A percentile compares a stretch with the other conserved stretches of the same genome.
Evolutionary conservation across 2,329 filamentous ascomycete species (phyloP).

Genomic region (Ceratocystis smalleyi): DNA sequence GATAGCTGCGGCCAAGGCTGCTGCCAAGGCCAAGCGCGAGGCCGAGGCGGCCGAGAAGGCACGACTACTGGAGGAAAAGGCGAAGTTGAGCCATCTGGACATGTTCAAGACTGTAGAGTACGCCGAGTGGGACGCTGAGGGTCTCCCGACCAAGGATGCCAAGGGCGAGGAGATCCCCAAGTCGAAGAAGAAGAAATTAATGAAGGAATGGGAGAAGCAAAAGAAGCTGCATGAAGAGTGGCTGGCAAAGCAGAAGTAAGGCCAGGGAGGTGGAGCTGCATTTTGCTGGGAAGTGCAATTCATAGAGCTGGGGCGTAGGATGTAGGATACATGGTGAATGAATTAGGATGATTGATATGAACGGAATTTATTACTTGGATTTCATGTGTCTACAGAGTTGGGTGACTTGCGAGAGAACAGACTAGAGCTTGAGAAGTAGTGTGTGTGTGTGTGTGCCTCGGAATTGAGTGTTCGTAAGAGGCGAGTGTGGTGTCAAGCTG

Average conservation of each 20-base stretch:
- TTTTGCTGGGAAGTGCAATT: not conserved
- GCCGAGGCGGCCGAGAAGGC: conserved; percentile 38
- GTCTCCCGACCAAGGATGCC: conserved; percentile 60
- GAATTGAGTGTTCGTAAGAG: too few species aligned
- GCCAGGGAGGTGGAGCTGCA: not conserved
- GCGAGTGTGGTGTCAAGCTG: too few species aligned
- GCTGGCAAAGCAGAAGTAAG: conserved; percentile 14
- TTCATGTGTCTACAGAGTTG: too few species aligned
- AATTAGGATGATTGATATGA: too few species aligned
- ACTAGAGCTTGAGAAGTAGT: too few species aligned
- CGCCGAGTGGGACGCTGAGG: conserved; percentile 67
- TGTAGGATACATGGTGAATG: too few species aligned
- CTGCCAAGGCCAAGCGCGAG: conserved; percentile 35
- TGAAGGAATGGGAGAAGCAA: conserved; percentile 81
- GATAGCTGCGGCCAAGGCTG: conserved; percentile 39
- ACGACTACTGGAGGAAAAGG: conserved; percentile 30
- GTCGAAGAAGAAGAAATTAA: conserved; percentile 62
- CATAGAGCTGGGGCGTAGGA: not conserved
- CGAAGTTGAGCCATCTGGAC: conserved; percentile 37
- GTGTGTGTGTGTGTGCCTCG: too few species aligned
- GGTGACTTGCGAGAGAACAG: too few species aligned
- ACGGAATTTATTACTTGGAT: too few species aligned
- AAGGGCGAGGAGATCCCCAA: conserved; percentile 71
- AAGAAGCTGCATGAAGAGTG: conserved; percentile 66
- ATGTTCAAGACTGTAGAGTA: conserved; percentile 48